Conservation (phyloP, 768 basidiomycete genomes). For the Artomyces pyxidatus region DNA sequence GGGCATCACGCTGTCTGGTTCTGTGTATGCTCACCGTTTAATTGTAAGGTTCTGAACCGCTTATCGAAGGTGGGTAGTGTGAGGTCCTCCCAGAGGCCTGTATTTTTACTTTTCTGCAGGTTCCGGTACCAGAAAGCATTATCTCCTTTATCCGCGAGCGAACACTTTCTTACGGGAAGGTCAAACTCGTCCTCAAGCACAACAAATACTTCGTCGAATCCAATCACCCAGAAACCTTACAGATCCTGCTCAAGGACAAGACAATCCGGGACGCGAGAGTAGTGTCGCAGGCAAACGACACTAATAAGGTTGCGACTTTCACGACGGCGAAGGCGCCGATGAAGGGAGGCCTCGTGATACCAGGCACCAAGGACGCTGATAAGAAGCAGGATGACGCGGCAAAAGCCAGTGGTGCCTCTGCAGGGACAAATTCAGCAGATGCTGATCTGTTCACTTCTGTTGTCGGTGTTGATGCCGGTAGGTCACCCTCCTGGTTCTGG, state of each 20-base stretch:
- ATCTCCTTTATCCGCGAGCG: constrained; percentile 84
- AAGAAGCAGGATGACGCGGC: constrained; percentile 61
- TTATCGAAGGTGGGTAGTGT: constrained; percentile 68
- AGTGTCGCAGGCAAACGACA: constrained; percentile 59
- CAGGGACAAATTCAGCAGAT: constrained; percentile 34
- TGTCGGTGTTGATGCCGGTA: constrained; percentile 89
- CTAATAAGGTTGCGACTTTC: constrained; percentile 68
- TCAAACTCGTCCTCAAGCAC: constrained; percentile 95
- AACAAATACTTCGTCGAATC: constrained; percentile 98
- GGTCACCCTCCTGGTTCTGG: constrained; percentile 17
- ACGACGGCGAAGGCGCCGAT: constrained; percentile 78
- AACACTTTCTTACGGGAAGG: constrained; percentile 95
- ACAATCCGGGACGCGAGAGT: constrained; percentile 81
- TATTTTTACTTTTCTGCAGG: constrained; percentile 35
- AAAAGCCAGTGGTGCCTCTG: constrained; percentile 23
- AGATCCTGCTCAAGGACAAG: constrained; percentile 78
- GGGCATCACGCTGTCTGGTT: constrained; percentile 22
- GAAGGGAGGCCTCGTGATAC: constrained; percentile 76
- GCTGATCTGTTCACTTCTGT: constrained; percentile 89
- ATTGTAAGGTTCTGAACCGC: constrained; percentile 62
- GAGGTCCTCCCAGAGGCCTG: not conserved
- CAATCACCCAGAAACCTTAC: constrained; percentile 87
- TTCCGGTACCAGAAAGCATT: constrained; percentile 87
- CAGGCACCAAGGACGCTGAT: constrained; percentile 70
- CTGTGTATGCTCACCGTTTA: constrained; percentile 25